Conservation (phyloP, 108 stramenopile species). For the Fragilariopsis cylindrus region DNA sequence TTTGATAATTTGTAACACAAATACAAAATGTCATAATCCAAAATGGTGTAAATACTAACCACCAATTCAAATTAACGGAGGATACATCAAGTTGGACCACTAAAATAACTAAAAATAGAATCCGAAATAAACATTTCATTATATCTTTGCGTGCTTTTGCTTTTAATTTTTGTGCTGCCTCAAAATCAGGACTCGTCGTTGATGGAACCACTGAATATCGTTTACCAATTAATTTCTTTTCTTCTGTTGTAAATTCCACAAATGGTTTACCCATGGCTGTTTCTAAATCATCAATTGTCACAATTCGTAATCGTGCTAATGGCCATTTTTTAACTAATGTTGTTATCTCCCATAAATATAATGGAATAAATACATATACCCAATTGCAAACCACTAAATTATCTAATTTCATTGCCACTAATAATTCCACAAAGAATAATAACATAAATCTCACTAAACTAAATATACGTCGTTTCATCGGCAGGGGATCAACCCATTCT, state of each 20-base stretch:
- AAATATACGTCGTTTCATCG: slow-evolving; percentile 65
- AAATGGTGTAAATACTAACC: slow-evolving; percentile 83
- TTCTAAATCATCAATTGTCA: slow-evolving; percentile 81
- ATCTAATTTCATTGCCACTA: slow-evolving; percentile 69
- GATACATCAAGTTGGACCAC: slow-evolving; percentile 64
- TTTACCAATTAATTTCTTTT: slow-evolving; percentile 67
- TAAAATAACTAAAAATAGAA: slow-evolving; percentile 58
- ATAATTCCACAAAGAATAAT: slow-evolving; percentile 67
- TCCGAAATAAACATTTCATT: slow-evolving; percentile 54
- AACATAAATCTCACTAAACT: slow-evolving; percentile 59
- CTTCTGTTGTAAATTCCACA: slow-evolving; percentile 62
- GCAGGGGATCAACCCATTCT: slow-evolving; percentile 90
- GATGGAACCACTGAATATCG: slow-evolving; percentile 77
- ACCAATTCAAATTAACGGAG: slow-evolving; percentile 73
- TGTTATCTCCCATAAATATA: slow-evolving; percentile 72
- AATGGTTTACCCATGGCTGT: slow-evolving; percentile 73
- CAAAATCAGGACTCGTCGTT: slow-evolving; percentile 55
- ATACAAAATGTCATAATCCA: slow-evolving; percentile 57
- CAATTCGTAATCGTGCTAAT: slow-evolving; percentile 61
- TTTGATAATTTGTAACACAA: slow-evolving; percentile 58
- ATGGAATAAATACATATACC: slow-evolving; percentile 71
- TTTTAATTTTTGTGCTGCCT: slow-evolving; percentile 59
- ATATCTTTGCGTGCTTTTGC: slow-evolving; percentile 66
- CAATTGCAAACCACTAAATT: slow-evolving; percentile 43
- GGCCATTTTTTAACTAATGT: slow-evolving; percentile 66